Conservation (phyloP, 2,329 filamentous ascomycete genomes). For the Fusarium sp. region DNA sequence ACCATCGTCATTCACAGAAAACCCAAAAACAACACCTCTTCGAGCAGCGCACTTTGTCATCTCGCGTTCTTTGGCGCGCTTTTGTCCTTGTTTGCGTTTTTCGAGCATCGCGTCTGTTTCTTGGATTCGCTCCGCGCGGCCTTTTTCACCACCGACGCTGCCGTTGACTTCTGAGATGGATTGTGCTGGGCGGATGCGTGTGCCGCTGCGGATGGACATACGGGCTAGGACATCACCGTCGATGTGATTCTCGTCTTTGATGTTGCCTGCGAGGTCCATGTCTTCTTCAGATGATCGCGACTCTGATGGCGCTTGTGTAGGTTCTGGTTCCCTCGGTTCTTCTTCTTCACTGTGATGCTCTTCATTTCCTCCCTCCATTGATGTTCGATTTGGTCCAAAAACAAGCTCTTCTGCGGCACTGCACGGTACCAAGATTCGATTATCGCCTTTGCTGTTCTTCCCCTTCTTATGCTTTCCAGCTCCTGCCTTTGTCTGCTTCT, state of each 20-base stretch:
- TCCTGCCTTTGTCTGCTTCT: conserved; percentile 50
- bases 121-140: conserved; percentile 61
- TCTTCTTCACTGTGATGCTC: neutral
- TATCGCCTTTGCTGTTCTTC: conserved; percentile 51
- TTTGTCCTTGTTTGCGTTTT: conserved; percentile 61
- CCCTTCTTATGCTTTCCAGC: conserved; percentile 55
- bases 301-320: neutral
- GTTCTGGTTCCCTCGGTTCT: neutral
- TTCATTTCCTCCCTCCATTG: neutral
- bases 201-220: conserved; percentile 52
- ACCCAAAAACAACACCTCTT: conserved; percentile 67
- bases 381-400: conserved; percentile 14
- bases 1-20: conserved; percentile 43
- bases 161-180: conserved; percentile 63
- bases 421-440: conserved; percentile 16
- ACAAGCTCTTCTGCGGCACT: conserved; percentile 25
- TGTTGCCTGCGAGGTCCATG: neutral
- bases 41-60: conserved; percentile 72
- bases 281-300: neutral
- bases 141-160: conserved; percentile 66
- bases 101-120: conserved; percentile 63
- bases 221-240: conserved; percentile 54
- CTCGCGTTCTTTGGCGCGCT: conserved; percentile 60
- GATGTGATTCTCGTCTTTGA: conserved; percentile 37
- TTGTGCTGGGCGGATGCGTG: conserved; percentile 51